Evolutionary conservation across 352 stramenopile genomes (phyloP), one percentile per base, ranked within the genome.

Genomic region (Phytophthora sp.): DNA sequence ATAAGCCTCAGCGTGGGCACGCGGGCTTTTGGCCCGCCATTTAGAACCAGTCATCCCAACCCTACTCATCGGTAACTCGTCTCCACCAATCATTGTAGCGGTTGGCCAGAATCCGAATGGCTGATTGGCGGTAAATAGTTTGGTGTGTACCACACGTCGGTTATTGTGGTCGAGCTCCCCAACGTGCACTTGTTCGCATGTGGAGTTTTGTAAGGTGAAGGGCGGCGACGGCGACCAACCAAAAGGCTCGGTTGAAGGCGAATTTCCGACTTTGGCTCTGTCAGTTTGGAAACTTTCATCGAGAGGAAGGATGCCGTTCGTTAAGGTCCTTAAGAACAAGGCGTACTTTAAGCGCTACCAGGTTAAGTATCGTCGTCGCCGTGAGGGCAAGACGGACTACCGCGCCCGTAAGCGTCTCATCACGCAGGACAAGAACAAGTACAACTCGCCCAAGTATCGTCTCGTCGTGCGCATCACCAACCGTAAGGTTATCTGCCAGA

Each of bases 381-480:
- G 97, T 65, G 97, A 99, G 86, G 97, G 97, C 79, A 99, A 99
- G 88, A 99, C 98, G 64, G 98, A 99, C 86, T 99, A 99, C 93
- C 97, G 97, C 76, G 96, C 98, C 54, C 97, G 98, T 73, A 99
- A 99, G 88, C 91, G 96, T 73, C 81, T 99, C 1, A 98, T 99
- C 71, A 97, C 91, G 61, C 96, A 99, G 79, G 97, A 98, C 79
- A 99, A 99, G 96, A 99, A 99, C 96, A 99, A 99, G 91, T 99
- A 99, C 96, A 98, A 99, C 86, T 97, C 93, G 66, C 97, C 96
- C 60, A 99, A 99, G 90, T 98, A 98, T 83, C 88, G 95, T 57
- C 88, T 99, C 27, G 94, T 99, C 8, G 95, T 98, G 56, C 92
- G 94, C 70, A 96, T 98, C 78, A 98, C 96, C 59, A 99, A 99